phyloP scores from a whole-genome alignment of 2,329 filamentous ascomycete species.

The Daldinia sp. region DNA sequence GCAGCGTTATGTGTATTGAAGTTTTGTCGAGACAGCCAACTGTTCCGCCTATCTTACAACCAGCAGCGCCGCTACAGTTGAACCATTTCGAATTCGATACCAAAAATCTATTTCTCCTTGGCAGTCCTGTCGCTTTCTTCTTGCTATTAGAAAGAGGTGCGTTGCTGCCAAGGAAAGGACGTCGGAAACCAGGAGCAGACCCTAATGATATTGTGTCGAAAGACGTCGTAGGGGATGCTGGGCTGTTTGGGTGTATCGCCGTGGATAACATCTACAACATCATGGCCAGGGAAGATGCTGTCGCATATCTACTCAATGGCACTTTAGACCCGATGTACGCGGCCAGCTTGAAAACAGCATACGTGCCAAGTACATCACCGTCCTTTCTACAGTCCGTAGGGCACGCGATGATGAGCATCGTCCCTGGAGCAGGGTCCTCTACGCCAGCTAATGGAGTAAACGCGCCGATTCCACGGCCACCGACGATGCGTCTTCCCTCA shows the following conservation, averaged over 20 bases:
- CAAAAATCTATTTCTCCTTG: conserved; percentile 85
- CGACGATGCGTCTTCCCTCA: conserved; percentile 61
- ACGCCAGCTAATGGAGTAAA: conserved; percentile 45
- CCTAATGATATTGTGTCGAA: conserved; percentile 63
- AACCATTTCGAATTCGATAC: conserved; percentile 90
- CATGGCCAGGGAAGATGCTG: conserved; percentile 74
- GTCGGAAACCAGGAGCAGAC: conserved; percentile 78
- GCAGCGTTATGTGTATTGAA: conserved; percentile 93
- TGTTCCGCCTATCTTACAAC: conserved; percentile 61
- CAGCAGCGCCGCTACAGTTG: conserved; percentile 53
- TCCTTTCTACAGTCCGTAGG: conserved; percentile 72
- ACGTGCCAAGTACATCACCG: conserved; percentile 76
- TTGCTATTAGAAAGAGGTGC: conserved; percentile 78
- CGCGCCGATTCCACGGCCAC: conserved; percentile 47
- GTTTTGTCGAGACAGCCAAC: conserved; percentile 91
- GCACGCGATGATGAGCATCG: conserved; percentile 68
- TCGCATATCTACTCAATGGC: conserved; percentile 91
- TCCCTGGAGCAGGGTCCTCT: conserved; percentile 57
- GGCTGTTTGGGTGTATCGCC: conserved; percentile 86
- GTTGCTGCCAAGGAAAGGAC: conserved; percentile 78
- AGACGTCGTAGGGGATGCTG: conserved; percentile 77
- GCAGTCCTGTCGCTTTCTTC: conserved; percentile 93
- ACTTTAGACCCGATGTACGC: conserved; percentile 86
- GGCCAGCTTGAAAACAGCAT: conserved; percentile 76
- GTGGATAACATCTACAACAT: conserved; percentile 98